These are phyloP conservation scores for Hanseniaspora sp. DNA, from an alignment of 1,139 yeast genomes.

Conservation along the genomic window DNA sequence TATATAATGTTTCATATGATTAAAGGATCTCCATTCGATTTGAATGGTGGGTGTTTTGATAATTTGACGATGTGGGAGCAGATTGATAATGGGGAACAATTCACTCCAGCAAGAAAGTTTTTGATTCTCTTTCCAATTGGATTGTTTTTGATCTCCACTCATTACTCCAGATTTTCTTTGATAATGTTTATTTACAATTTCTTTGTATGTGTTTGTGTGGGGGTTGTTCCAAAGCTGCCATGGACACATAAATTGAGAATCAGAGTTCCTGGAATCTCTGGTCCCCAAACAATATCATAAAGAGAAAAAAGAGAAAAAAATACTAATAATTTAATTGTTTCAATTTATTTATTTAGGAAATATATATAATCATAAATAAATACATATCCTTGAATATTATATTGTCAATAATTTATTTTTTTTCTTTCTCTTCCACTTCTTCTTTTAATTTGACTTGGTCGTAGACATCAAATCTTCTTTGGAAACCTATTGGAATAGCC, in stretches of 20 bases:
- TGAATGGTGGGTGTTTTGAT: conserved; percentile 93
- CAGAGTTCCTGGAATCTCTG: conserved; percentile 40
- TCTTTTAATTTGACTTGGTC: conserved; percentile 40
- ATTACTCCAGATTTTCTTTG: conserved; percentile 76
- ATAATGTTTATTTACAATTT: conserved; percentile 70
- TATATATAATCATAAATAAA: background rate
- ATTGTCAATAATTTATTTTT: background rate
- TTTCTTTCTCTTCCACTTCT: background rate
- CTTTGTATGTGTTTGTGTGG: conserved; percentile 62
- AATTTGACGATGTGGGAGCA: conserved; percentile 98
- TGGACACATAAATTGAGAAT: conserved; percentile 67
- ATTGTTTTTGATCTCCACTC: conserved; percentile 76
- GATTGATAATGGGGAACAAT: conserved; percentile 91
- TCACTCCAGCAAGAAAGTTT: conserved; percentile 92
- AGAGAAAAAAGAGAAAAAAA: background rate
- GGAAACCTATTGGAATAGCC: conserved; percentile 66
- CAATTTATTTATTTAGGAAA: no score
- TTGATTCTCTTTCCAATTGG: conserved; percentile 82
- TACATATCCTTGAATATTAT: background rate
- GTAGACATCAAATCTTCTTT: conserved; percentile 79
- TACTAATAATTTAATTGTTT: background rate
- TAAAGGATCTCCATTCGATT: conserved; percentile 94
- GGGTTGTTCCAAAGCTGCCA: conserved; percentile 83
- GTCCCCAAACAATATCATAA: conserved; percentile 29
- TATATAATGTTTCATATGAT: conserved; percentile 94